These are phyloP conservation scores for Lasiodiplodia gonubiensis DNA, from an alignment of 2,329 filamentous ascomycete species.

Conservation along the genomic window DNA sequence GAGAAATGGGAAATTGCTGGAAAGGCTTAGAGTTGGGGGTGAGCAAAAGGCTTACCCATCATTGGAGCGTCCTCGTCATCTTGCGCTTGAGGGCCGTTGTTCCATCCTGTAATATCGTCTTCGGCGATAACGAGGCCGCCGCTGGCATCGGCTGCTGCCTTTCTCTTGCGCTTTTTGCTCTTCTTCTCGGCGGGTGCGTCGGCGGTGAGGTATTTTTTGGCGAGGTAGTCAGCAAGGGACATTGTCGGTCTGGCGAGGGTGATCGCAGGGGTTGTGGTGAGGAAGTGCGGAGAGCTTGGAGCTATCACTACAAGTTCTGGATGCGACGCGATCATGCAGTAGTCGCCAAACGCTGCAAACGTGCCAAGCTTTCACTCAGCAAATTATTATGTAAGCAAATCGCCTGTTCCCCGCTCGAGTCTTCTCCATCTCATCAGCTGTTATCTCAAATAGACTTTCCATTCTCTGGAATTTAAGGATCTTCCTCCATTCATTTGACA, in stretches of 20 bases:
- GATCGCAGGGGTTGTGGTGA: background rate
- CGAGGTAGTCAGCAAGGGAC: slow-evolving; percentile 82
- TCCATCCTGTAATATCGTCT: slow-evolving; percentile 62
- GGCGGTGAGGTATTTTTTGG: slow-evolving; percentile 84
- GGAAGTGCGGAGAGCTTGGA: slow-evolving; percentile 27
- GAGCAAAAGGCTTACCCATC: slow-evolving; percentile 41
- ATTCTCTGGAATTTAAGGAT: background rate
- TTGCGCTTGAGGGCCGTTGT: slow-evolving; percentile 56
- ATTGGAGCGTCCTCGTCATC: slow-evolving; percentile 62
- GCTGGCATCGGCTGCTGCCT: slow-evolving; percentile 37
- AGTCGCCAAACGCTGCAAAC: background rate
- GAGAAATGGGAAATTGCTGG: slow-evolving; percentile 43
- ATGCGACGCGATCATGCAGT: slow-evolving; percentile 15
- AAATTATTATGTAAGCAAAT: background rate
- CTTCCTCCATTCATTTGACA: background rate
- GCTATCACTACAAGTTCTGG: slow-evolving; percentile 18
- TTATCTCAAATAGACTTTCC: background rate
- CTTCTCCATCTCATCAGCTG: background rate
- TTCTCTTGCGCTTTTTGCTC: slow-evolving; percentile 60
- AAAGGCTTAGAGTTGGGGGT: slow-evolving; percentile 17
- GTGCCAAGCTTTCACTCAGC: background rate
- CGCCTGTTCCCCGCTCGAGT: background rate
- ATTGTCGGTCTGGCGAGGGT: slow-evolving; percentile 45
- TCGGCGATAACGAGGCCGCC: slow-evolving; percentile 55
- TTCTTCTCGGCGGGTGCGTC: slow-evolving; percentile 56